phyloP scores from a whole-genome alignment of 495 filamentous ascomycete genomes.

The Podospora comata region DNA sequence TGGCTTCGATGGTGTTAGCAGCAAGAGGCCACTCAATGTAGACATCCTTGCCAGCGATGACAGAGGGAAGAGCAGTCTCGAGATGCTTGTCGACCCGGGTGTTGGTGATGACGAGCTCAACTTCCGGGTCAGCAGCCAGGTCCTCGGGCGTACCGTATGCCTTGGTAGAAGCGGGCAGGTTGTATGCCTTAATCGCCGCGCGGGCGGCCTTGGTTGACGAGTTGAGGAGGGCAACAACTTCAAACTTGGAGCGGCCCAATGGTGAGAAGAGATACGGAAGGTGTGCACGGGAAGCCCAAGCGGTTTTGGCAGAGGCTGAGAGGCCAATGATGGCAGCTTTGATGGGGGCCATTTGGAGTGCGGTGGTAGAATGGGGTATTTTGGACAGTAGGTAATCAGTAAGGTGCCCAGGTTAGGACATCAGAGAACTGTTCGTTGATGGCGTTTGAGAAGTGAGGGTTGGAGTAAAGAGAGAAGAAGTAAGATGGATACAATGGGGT shows the following conservation, averaged over 20 bases:
- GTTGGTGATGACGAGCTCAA: conserved; percentile 57
- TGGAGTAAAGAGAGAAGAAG: too few relatives aligned
- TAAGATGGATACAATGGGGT: too few relatives aligned
- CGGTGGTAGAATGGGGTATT: background rate
- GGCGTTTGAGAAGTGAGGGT: too few relatives aligned
- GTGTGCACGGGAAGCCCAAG: conserved; percentile 57
- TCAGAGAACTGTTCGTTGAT: background rate
- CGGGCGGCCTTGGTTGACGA: conserved; percentile 48
- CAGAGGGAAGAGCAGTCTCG: conserved; percentile 33
- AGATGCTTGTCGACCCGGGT: conserved; percentile 57
- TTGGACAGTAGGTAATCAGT: background rate
- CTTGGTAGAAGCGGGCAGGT: conserved; percentile 41
- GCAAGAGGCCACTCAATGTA: conserved; percentile 60
- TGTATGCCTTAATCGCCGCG: conserved; percentile 46
- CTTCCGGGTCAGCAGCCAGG: conserved; percentile 44
- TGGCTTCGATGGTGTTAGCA: conserved; percentile 32
- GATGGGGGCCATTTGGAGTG: conserved; percentile 37
- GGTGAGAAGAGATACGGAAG: conserved; percentile 52
- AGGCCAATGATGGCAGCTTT: conserved; percentile 59
- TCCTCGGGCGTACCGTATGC: conserved; percentile 52
- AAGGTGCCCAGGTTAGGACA: too few relatives aligned
- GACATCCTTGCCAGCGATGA: conserved; percentile 56
- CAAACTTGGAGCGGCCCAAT: conserved; percentile 41
- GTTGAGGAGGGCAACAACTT: conserved; percentile 59
- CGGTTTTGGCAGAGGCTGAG: conserved; percentile 42